Evolutionary conservation across 2,329 filamentous ascomycete genomes (phyloP).

Genomic region (Cladosporium phlei): DNA sequence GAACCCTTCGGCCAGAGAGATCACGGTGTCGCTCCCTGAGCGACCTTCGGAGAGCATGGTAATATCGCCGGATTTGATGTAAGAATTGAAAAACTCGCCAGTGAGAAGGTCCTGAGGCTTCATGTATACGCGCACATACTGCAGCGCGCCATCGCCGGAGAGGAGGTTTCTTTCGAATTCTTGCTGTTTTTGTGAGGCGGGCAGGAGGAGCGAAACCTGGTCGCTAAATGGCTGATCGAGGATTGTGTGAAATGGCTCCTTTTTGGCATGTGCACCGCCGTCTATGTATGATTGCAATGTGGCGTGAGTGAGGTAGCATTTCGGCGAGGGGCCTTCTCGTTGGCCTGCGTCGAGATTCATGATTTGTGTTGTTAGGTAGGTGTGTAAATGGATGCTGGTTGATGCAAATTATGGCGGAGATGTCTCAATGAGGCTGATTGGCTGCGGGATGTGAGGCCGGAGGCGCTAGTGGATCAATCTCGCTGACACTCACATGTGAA

Average conservation of each 20-base stretch:
- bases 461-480: too few species aligned
- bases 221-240: slow-evolving; percentile 62
- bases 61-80: slow-evolving; percentile 76
- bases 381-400: too few species aligned
- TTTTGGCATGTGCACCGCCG: slow-evolving; percentile 63
- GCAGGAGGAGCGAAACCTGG: slow-evolving; percentile 67
- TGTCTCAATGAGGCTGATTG: too few species aligned
- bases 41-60: slow-evolving; percentile 79
- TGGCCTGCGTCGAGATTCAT: slow-evolving; percentile 9
- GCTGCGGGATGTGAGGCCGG: too few species aligned
- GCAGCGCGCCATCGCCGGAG: slow-evolving; percentile 29
- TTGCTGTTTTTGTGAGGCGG: slow-evolving; percentile 31
- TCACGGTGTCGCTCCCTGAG: slow-evolving; percentile 65
- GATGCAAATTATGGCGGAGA: too few species aligned
- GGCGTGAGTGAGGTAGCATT: slow-evolving; percentile 70
- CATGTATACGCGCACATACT: slow-evolving; percentile 68
- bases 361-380: not conserved
- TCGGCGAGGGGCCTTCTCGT: slow-evolving; percentile 35
- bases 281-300: slow-evolving; percentile 64
- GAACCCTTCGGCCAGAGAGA: slow-evolving; percentile 65
- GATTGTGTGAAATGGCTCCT: slow-evolving; percentile 71
- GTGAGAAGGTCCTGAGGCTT: slow-evolving; percentile 66
- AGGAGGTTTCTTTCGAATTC: not conserved
- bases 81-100: slow-evolving; percentile 72
- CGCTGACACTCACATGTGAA: too few species aligned